Base-by-base conservation (phyloP, 345 rosid genomes). In the Xanthoceras sorbifolium region DNA sequence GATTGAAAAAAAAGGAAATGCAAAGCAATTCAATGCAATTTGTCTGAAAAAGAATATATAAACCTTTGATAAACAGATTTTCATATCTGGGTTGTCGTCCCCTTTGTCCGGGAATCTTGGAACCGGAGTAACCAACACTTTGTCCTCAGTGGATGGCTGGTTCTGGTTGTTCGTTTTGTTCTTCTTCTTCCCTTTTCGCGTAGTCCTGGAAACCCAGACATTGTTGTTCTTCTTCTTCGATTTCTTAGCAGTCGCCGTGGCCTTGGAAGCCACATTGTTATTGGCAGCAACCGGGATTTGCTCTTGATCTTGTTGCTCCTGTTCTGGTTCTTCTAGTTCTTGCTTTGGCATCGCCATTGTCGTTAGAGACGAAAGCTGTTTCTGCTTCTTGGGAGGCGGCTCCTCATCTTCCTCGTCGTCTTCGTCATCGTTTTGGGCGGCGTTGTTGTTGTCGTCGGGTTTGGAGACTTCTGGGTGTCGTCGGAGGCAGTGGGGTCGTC, bases 171-270 rank as follows among this genome's bases (percentile, higher is more conserved):
- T 91, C 67, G 86, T 76, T 81, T 96, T 93, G 29, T 82, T 83
- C 85, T 93, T 96, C 90, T 96, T 96, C 85, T 92, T 96, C 22
- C 98, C 99, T 68, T 93, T 96, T 0, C 98, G 87, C 5, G 97
- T 88, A n/a, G 97, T 89, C 81, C 87, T 90, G 0, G 98, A 87
- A 54, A 89, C 91, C 99, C 98, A 93, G 3, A 92, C 92, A 36
- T 89, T 91, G 78, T 91, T 90, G 72, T 83, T 85, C 85, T 86
- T 93, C 88, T 96, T 96, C 98, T 96, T 96, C 17, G 96, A 86
- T 77, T 92, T 93, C 86, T 93, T 96, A 32, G 77, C 36, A 15
- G 86, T 48, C 12, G 59, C 36, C 50, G 64, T 52, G 36, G 64
- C 75, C 61, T 78, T 73, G 20, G 75, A 42, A 46, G 67, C 28